These are phyloP conservation scores for Sambucus nigra DNA, from an alignment of 129 eudicot species.

Conservation along the genomic window DNA sequence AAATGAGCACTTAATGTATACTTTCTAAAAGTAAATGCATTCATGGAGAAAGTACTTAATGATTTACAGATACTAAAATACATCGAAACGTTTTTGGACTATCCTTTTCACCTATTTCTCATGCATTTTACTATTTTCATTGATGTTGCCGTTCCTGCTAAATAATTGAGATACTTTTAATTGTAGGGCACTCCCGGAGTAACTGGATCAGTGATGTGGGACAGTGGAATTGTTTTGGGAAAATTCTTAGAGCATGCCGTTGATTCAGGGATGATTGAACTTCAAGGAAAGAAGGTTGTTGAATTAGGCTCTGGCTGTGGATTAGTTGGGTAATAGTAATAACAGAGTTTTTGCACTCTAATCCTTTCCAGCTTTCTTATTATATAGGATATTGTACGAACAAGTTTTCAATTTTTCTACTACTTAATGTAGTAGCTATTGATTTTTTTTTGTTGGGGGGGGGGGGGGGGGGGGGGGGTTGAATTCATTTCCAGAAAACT, in stretches of 20 bases:
- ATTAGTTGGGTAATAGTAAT: slow-evolving; percentile 61
- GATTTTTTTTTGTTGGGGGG: no score
- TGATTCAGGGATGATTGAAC: slow-evolving; percentile 43
- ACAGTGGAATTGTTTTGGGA: slow-evolving; percentile 81
- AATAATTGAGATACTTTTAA: not conserved
- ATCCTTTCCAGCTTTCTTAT: not conserved
- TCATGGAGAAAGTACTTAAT: no score
- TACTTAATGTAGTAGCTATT: no score
- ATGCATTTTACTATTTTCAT: no score
- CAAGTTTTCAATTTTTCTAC: no score
- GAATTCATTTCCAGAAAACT: no score
- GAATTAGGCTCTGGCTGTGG: slow-evolving; percentile 98
- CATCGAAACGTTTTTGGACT: no score
- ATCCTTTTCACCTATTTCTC: not conserved
- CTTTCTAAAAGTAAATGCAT: not conserved
- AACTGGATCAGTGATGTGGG: slow-evolving; percentile 98
- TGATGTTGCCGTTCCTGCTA: not conserved
- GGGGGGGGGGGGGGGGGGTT: no score
- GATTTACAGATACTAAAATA: no score
- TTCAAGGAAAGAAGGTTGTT: slow-evolving; percentile 74
- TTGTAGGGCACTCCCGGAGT: slow-evolving; percentile 78
- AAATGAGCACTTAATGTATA: no score
- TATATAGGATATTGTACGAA: not conserved
- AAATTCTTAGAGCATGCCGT: slow-evolving; percentile 84
- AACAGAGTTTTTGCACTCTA: not conserved